Evolutionary conservation across 164 flowering plant species (phyloP).

Genomic region (Liquidambar formosana): DNA sequence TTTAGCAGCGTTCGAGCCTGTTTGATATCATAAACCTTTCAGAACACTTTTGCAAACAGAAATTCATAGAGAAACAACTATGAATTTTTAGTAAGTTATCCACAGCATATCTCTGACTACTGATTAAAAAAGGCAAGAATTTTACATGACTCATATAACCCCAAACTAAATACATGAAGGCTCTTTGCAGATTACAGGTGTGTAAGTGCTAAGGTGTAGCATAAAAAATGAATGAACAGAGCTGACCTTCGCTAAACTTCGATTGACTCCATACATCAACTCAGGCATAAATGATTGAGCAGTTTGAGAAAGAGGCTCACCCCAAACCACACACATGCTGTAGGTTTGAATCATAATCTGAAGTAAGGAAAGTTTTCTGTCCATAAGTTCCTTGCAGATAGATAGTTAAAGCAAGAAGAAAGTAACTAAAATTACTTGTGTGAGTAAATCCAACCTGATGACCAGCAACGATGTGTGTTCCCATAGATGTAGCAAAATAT

Average conservation of each 20-base stretch:
- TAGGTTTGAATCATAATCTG: constrained; percentile 86
- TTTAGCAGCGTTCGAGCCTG: constrained; percentile 79
- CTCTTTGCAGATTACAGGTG: too few relatives aligned
- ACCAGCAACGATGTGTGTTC: constrained; percentile 66
- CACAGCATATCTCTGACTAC: too few relatives aligned
- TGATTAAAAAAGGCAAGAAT: too few relatives aligned
- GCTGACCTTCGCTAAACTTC: constrained; percentile 72
- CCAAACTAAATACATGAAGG: too few relatives aligned
- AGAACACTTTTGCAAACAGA: constrained; percentile 8
- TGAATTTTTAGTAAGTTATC: too few relatives aligned
- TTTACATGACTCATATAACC: too few relatives aligned
- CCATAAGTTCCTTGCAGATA: neutral
- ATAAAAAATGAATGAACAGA: neutral
- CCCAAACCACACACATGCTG: constrained; percentile 82
- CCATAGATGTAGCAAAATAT: constrained; percentile 87
- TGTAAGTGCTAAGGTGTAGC: too few relatives aligned
- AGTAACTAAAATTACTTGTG: neutral
- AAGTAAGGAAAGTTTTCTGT: neutral
- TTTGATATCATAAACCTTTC: constrained; percentile 11
- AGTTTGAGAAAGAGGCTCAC: constrained; percentile 96
- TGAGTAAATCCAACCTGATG: constrained; percentile 62
- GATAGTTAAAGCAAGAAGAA: neutral
- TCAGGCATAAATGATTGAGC: constrained; percentile 99
- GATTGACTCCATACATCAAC: constrained; percentile 71
- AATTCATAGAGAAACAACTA: neutral